Conservation (phyloP, 1,139 yeast genomes). For the Candida smagusa region DNA sequence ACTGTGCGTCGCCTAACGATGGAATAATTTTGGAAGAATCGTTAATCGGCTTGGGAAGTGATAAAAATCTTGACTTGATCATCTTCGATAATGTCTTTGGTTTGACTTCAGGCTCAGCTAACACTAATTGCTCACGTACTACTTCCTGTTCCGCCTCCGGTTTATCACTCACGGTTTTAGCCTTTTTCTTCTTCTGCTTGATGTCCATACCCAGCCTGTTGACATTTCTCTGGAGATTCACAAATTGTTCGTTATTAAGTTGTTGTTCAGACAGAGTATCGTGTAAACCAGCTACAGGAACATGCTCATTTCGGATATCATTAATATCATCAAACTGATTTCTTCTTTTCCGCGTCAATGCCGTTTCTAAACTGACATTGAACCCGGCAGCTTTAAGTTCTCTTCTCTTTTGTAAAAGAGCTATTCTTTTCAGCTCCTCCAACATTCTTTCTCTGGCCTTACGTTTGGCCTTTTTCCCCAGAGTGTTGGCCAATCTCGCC, state of each 20-base stretch:
- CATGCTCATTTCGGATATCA: conserved; percentile 77
- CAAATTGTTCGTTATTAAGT: conserved; percentile 35
- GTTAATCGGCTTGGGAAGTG: conserved; percentile 30
- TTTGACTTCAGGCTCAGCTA: background rate
- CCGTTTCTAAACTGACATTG: conserved; percentile 45
- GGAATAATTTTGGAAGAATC: conserved; percentile 26
- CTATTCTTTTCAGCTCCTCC: conserved; percentile 70
- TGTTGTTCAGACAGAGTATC: conserved; percentile 60
- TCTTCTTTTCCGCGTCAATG: conserved; percentile 46
- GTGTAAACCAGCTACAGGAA: conserved; percentile 68
- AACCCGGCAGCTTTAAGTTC: conserved; percentile 87
- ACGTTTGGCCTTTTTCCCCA: conserved; percentile 92
- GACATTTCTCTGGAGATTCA: conserved; percentile 45
- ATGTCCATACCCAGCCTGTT: conserved; percentile 46
- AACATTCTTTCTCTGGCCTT: conserved; percentile 81
- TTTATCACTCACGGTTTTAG: conserved; percentile 10
- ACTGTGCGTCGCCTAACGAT: conserved; percentile 22
- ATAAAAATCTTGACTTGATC: conserved; percentile 15
- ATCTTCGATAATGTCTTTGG: conserved; percentile 14
- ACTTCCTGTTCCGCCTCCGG: conserved; percentile 11
- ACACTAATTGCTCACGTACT: background rate
- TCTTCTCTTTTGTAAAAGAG: conserved; percentile 75
- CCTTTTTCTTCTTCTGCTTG: conserved; percentile 22
- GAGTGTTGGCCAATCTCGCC: conserved; percentile 87
- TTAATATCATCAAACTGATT: conserved; percentile 77